These are phyloP conservation scores for Parastagonospora avenae DNA, from an alignment of 2,329 filamentous ascomycete genomes.

Conservation along the genomic window DNA sequence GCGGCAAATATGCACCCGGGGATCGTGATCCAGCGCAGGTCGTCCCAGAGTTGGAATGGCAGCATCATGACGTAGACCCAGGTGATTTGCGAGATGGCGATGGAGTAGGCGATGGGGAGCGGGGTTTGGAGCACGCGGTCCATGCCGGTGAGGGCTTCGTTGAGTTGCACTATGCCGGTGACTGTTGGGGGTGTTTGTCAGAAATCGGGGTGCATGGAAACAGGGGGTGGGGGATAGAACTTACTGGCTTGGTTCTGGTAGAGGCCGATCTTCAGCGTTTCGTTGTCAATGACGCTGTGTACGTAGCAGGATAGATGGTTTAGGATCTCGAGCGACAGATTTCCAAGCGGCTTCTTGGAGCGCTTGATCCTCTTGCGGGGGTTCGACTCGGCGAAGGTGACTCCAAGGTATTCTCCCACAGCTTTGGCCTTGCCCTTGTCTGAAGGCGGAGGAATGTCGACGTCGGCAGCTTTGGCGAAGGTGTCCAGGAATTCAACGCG, in stretches of 20 bases:
- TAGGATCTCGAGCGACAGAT: conserved; percentile 82
- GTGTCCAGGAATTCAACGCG: conserved; percentile 76
- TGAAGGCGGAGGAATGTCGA: conserved; percentile 41
- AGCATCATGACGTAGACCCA: conserved; percentile 82
- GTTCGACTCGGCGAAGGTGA: conserved; percentile 78
- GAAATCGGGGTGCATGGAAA: conserved; percentile 31
- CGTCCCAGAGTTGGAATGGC: conserved; percentile 75
- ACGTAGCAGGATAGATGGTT: conserved; percentile 72
- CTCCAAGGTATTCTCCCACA: conserved; percentile 73
- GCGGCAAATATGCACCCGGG: conserved; percentile 73
- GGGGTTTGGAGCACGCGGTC: conserved; percentile 84
- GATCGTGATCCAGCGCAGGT: conserved; percentile 75
- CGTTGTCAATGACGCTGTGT: conserved; percentile 63
- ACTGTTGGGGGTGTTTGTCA: conserved; percentile 47
- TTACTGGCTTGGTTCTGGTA: conserved; percentile 62
- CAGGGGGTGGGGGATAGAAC: conserved; percentile 3
- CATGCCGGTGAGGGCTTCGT: conserved; percentile 73
- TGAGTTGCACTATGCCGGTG: conserved; percentile 66
- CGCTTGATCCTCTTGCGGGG: conserved; percentile 78
- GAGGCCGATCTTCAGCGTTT: conserved; percentile 61
- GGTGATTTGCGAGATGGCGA: conserved; percentile 84
- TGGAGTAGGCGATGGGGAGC: conserved; percentile 80
- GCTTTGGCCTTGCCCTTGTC: conserved; percentile 58
- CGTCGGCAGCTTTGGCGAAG: conserved; percentile 67
- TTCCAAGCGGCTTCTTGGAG: conserved; percentile 73